Evolutionary conservation across 1,139 yeast genomes (phyloP).

Genomic region (Taphrina communis): DNA sequence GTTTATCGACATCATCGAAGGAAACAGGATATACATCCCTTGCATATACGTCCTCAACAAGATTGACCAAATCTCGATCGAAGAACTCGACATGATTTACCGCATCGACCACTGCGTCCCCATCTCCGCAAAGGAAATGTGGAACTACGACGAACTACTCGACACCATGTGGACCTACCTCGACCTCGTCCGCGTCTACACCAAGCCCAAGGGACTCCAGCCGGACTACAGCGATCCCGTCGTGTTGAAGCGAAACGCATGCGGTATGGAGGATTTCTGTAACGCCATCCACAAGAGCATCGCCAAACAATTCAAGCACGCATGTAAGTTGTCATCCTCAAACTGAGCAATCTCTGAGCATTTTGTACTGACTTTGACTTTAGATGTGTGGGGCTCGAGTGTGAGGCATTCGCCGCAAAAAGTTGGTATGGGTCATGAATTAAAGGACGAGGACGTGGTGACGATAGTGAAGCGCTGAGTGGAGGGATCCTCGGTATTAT

Average conservation of each 20-base stretch:
- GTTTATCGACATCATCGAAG: constrained; percentile 62
- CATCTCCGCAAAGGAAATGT: constrained; percentile 90
- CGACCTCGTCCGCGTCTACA: constrained; percentile 89
- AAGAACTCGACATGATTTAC: constrained; percentile 85
- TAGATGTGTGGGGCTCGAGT: constrained; percentile 64
- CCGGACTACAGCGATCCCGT: constrained; percentile 97
- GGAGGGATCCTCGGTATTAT: neutral
- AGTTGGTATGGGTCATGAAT: constrained; percentile 80
- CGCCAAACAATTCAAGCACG: constrained; percentile 89
- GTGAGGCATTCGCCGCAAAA: constrained; percentile 98
- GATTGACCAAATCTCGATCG: constrained; percentile 90
- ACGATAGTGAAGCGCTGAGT: constrained; percentile 79
- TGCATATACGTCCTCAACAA: constrained; percentile 93
- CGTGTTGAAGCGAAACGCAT: constrained; percentile 78
- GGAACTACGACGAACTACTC: constrained; percentile 93
- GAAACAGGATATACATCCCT: constrained; percentile 89
- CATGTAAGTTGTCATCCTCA: constrained; percentile 34
- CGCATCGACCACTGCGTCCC: constrained; percentile 97
- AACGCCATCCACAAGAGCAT: constrained; percentile 92
- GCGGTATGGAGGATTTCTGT: constrained; percentile 94
- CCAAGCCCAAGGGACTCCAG: constrained; percentile 91
- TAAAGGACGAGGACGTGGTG: constrained; percentile 96
- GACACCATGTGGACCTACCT: constrained; percentile 94
- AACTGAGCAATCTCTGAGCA: no score
- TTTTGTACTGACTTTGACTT: neutral